Evolutionary conservation across 2,329 filamentous ascomycete genomes (phyloP).

Genomic region (Zopfia rhizophila): DNA sequence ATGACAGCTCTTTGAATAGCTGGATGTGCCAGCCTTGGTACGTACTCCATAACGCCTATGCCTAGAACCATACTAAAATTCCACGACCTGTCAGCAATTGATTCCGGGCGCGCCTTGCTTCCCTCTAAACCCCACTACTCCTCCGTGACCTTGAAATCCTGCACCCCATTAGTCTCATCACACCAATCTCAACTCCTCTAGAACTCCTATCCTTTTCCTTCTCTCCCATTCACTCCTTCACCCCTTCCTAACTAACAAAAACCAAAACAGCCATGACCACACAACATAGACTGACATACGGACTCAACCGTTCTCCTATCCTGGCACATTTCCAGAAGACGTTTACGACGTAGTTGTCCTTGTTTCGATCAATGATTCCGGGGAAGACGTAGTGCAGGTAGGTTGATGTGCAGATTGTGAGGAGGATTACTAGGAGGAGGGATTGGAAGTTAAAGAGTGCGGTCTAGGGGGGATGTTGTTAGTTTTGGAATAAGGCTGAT

Average conservation of each 20-base stretch:
- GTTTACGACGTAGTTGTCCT: conserved; percentile 81
- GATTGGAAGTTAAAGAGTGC: conserved; percentile 99
- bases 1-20: neutral
- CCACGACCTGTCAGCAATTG: too few relatives aligned
- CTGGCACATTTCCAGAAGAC: conserved; percentile 97
- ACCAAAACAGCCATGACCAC: conserved; percentile 83
- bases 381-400: conserved; percentile 94
- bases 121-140: neutral
- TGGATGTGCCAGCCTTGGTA: neutral
- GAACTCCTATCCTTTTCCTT: neutral
- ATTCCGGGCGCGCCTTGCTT: too few relatives aligned
- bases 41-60: conserved; percentile 25
- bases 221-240: neutral
- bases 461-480: conserved; percentile 66
- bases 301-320: conserved; percentile 91
- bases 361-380: conserved; percentile 89
- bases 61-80: too few relatives aligned
- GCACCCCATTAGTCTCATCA: conserved; percentile 15
- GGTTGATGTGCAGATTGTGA: conserved; percentile 94
- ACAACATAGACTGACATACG: conserved; percentile 95
- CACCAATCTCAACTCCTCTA: conserved; percentile 38
- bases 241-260: conserved; percentile 2
- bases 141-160: neutral
- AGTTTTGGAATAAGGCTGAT: conserved; percentile 9
- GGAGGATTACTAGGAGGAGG: conserved; percentile 90